These are phyloP conservation scores for Haplosporangium gracile DNA, from an alignment of 192 early-diverging fungal genomes.

Conservation along the genomic window DNA sequence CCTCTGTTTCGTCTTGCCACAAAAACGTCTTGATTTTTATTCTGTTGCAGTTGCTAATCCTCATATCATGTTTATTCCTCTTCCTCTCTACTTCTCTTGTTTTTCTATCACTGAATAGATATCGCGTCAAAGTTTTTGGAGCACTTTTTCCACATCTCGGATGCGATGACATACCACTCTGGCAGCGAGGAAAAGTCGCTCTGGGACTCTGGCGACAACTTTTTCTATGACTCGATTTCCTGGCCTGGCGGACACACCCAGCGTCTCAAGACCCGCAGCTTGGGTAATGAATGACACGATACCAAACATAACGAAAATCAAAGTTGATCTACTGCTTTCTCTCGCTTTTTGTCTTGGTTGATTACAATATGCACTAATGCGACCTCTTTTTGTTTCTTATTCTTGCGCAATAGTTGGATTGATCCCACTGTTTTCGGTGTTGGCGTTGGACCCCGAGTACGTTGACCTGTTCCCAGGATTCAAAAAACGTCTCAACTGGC, in stretches of 20 bases:
- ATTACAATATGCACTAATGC: no score
- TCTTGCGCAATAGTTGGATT: slow-evolving; percentile 47
- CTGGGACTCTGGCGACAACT: slow-evolving; percentile 63
- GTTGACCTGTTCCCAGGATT: slow-evolving; percentile 48
- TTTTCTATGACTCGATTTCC: slow-evolving; percentile 66
- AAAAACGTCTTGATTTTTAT: no score
- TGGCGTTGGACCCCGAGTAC: slow-evolving; percentile 62
- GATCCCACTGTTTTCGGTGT: slow-evolving; percentile 60
- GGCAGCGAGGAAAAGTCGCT: slow-evolving; percentile 50
- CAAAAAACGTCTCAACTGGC: slow-evolving; percentile 34
- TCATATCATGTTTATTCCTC: neutral
- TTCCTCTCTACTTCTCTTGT: neutral
- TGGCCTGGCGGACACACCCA: slow-evolving; percentile 59
- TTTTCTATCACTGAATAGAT: slow-evolving; percentile 26
- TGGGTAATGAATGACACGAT: slow-evolving; percentile 31
- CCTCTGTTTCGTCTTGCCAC: neutral
- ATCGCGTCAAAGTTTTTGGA: slow-evolving; percentile 70
- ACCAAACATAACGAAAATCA: neutral
- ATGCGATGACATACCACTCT: slow-evolving; percentile 62
- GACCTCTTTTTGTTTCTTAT: neutral
- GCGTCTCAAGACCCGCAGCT: slow-evolving; percentile 64
- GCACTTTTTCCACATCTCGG: slow-evolving; percentile 71
- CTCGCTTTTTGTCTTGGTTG: neutral
- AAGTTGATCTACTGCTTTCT: neutral
- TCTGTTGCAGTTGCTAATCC: no score